Evolutionary conservation across 192 early-diverging fungal species (phyloP).

Genomic region (Phlyctochytrium planicorne): DNA sequence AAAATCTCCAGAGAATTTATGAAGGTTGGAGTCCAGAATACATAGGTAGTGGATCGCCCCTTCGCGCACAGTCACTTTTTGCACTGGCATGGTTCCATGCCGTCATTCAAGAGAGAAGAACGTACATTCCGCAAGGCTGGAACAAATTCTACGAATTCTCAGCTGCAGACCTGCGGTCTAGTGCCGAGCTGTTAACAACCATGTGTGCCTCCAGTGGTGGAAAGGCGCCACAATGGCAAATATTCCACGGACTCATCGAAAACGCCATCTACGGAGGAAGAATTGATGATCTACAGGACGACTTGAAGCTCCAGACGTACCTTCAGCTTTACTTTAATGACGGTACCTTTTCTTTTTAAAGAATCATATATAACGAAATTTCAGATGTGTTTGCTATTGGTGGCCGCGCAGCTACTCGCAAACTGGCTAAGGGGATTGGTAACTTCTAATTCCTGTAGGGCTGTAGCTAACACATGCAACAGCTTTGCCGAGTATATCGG

Average conservation of each 20-base stretch:
- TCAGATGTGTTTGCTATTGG: slow-evolving; percentile 42
- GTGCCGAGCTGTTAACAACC: slow-evolving; percentile 44
- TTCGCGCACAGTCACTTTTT: slow-evolving; percentile 58
- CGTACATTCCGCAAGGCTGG: slow-evolving; percentile 64
- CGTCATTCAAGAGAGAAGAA: slow-evolving; percentile 57
- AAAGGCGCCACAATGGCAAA: slow-evolving; percentile 45
- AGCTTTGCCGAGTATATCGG: slow-evolving; percentile 39
- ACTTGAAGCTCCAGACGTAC: slow-evolving; percentile 45
- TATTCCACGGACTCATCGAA: slow-evolving; percentile 52
- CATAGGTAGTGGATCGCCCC: slow-evolving; percentile 35
- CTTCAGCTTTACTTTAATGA: slow-evolving; percentile 54
- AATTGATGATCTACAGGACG: slow-evolving; percentile 54
- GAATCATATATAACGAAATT: neutral
- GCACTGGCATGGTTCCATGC: slow-evolving; percentile 63
- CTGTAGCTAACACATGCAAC: slow-evolving; percentile 11
- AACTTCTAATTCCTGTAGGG: slow-evolving; percentile 13
- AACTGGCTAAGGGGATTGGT: slow-evolving; percentile 45
- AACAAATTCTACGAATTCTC: slow-evolving; percentile 66
- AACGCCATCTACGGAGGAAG: slow-evolving; percentile 64
- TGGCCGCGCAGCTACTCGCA: slow-evolving; percentile 38
- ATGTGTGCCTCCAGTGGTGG: slow-evolving; percentile 29
- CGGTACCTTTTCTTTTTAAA: slow-evolving; percentile 30
- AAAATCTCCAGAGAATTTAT: slow-evolving; percentile 54
- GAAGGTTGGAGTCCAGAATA: slow-evolving; percentile 51
- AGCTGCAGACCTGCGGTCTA: slow-evolving; percentile 52